phyloP scores from a whole-genome alignment of 2,329 filamentous ascomycete species.

The Daldinia sp. region DNA sequence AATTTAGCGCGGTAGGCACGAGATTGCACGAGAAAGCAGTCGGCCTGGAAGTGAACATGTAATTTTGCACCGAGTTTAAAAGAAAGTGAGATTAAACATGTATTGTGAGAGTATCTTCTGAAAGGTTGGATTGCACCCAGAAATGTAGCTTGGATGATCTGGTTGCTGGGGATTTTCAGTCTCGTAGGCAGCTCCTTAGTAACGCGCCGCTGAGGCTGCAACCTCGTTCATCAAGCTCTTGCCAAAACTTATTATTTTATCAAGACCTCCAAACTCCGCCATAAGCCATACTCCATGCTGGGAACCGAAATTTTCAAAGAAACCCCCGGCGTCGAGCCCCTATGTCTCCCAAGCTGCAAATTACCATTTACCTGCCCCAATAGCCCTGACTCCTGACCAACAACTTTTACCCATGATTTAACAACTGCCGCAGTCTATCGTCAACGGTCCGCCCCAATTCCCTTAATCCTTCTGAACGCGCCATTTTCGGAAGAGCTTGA shows the following conservation, averaged over 20 bases:
- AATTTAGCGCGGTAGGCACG: neutral
- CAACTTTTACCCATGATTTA: constrained; percentile 3
- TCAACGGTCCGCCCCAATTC: constrained; percentile 9
- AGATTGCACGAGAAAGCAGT: neutral
- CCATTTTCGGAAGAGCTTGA: constrained; percentile 46
- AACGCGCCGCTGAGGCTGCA: too few species aligned
- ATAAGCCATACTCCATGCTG: constrained; percentile 37
- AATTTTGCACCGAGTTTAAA: neutral
- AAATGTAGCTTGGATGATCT: neutral
- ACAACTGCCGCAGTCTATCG: constrained; percentile 5
- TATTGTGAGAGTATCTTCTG: neutral
- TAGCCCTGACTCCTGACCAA: neutral
- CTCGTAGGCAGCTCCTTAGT: neutral
- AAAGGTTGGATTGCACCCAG: neutral
- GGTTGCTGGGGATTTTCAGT: neutral
- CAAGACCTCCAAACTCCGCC: constrained; percentile 8
- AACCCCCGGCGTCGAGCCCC: constrained; percentile 1
- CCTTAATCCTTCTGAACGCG: constrained; percentile 42
- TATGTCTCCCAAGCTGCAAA: constrained; percentile 1
- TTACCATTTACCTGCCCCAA: neutral
- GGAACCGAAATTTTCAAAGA: constrained; percentile 24
- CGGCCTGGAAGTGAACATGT: neutral
- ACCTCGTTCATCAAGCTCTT: neutral
- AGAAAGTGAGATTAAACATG: neutral
- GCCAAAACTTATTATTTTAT: neutral